Conservation (phyloP, 495 filamentous ascomycete species). For the Hypoxylon lenormandii region DNA sequence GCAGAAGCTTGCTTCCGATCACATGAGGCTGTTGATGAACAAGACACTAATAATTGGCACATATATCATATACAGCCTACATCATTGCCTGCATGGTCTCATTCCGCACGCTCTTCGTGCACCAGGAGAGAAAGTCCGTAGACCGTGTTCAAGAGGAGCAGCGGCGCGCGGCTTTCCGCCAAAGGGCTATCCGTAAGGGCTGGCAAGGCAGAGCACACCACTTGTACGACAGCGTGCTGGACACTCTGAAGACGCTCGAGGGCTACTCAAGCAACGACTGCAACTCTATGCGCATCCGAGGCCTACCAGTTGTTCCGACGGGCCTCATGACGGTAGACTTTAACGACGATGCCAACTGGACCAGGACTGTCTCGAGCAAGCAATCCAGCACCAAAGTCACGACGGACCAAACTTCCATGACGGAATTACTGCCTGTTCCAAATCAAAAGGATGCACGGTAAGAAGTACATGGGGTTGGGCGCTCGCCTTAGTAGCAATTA, state of each 20-base stretch:
- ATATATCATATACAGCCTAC: conserved; percentile 13
- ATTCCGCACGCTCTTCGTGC: conserved; percentile 38
- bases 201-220: conserved; percentile 7
- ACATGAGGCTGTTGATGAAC: not conserved
- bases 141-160: not conserved
- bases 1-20: not conserved
- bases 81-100: conserved; percentile 37
- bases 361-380: not conserved
- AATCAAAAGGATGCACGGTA: not conserved
- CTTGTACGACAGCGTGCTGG: conserved; percentile 27
- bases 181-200: conserved; percentile 11
- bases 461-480: conserved; percentile 2
- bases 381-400: conserved; percentile 3
- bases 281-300: not conserved
- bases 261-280: conserved; percentile 4
- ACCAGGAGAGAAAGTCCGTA: not conserved
- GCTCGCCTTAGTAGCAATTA: not conserved
- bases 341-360: conserved; percentile 17
- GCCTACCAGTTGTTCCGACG: conserved; percentile 8
- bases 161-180: conserved; percentile 14
- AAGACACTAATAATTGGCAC: not conserved
- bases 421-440: not conserved
- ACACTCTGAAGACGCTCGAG: conserved; percentile 21
- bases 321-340: conserved; percentile 37
- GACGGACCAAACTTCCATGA: not conserved